Conservation (phyloP, 2,329 filamentous ascomycete species). For the Scytalidium lignicola region DNA sequence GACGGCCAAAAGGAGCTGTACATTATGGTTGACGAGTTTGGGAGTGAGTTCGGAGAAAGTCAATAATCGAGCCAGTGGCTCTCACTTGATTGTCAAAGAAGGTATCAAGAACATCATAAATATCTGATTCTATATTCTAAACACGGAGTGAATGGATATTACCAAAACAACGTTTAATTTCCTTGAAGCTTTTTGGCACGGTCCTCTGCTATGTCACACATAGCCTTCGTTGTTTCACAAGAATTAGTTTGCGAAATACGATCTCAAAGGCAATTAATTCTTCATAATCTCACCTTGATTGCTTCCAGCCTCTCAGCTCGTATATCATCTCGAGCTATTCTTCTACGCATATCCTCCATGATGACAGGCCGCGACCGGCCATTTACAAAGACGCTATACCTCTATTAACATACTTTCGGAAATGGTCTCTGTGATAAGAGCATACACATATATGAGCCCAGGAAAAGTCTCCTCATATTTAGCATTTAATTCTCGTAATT, state of each 20-base stretch:
- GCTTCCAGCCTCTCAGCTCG: conserved; percentile 65
- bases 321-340: conserved; percentile 66
- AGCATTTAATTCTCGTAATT: conserved; percentile 60
- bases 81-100: too few species aligned
- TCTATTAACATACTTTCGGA: conserved; percentile 11
- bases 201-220: conserved; percentile 86
- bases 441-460: conserved; percentile 72
- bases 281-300: conserved; percentile 54
- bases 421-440: not conserved
- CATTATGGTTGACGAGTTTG: too few species aligned
- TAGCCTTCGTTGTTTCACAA: conserved; percentile 44
- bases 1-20: too few species aligned
- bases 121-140: too few species aligned
- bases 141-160: too few species aligned
- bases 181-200: conserved; percentile 59
- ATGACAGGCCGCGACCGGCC: conserved; percentile 68
- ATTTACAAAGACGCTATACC: conserved; percentile 75
- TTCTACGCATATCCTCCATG: conserved; percentile 73
- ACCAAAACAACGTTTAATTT: conserved; percentile 7
- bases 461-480: conserved; percentile 80
- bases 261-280: not conserved
- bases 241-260: conserved; percentile 13
- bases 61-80: too few species aligned
- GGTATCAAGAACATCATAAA: too few species aligned
- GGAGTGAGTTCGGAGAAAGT: too few species aligned